Base-by-base conservation (phyloP, 331 rosid genomes). In the Cucumis variabilis region DNA sequence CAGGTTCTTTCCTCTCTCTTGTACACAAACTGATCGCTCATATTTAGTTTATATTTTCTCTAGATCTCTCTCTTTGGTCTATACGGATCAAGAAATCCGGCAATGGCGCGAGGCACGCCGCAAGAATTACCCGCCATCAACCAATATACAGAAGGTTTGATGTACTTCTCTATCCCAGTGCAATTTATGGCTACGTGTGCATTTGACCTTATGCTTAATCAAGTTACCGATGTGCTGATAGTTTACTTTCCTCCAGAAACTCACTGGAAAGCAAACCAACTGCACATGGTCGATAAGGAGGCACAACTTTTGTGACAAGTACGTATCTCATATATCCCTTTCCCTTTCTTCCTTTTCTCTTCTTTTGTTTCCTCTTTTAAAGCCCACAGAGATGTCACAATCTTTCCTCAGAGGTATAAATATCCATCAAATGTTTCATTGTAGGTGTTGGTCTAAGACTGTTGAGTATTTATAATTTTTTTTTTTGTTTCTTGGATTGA, bases 101-200 rank as follows among this genome's bases (percentile, higher is more conserved):
- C 92, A 90, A 88, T 97, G 99, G 99, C 95, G 98, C 88, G 96
- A 97, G 88, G 95, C 95, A 30, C 93, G 98, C 84, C 90, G 86
- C 89, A 97, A 92, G 89, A 93, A 94, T 87, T 94, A 86, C 87
- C 99, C 98, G 21, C 91, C 87, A 86, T 90, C 85, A 71, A 83
- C 80, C 82, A 92, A 89, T 88, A 4, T 86, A 62, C 90, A 91
- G 89, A 91, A 94, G 98, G 99, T 94, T 88, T 71, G 74, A 60
- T 62, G 66, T 80, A 30, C 41, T 37, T 86, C 30, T 20, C 33
- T 13, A 70, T 74, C 58, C 58, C 28, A 30, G 28, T 24, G 13
- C 58, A 86, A 73, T 58, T 50, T 53, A 68, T 15, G 77, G 41
- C 6, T n/a, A 20, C 6, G 62, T 15, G 25, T 85, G 44, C 13